Percentiles rank a stretch among this genome's conserved stretches.
These are phyloP conservation scores for Pseudocercospora vitis DNA, from an alignment of 2,329 filamentous ascomycete species.

Conservation along the genomic window DNA sequence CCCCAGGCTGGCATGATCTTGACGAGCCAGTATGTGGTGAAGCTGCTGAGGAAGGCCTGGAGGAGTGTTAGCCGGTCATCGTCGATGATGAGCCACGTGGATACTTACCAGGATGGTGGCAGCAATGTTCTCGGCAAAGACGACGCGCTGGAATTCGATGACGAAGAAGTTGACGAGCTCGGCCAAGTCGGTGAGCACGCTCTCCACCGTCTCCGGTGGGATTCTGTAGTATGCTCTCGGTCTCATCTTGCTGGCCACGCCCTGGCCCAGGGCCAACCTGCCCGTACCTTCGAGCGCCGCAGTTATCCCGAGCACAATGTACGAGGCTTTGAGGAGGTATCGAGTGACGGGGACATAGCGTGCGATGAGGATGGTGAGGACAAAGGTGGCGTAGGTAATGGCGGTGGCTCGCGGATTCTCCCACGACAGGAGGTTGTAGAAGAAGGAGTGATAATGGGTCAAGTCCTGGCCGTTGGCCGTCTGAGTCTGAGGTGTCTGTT, in stretches of 20 bases:
- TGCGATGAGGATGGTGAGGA: constrained; percentile 61
- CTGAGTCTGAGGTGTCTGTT: constrained; percentile 54
- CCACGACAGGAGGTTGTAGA: constrained; percentile 67
- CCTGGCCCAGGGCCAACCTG: constrained; percentile 56
- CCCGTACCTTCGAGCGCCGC: constrained; percentile 59
- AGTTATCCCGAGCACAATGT: constrained; percentile 59
- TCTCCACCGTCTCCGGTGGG: constrained; percentile 63
- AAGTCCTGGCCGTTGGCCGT: constrained; percentile 62
- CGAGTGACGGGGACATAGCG: constrained; percentile 64
- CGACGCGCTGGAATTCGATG: constrained; percentile 65
- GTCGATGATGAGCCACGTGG: not conserved
- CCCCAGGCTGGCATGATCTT: constrained; percentile 67
- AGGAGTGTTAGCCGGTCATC: not conserved
- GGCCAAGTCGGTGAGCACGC: constrained; percentile 60
- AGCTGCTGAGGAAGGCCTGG: constrained; percentile 60
- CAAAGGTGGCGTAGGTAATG: constrained; percentile 57
- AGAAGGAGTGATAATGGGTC: constrained; percentile 66
- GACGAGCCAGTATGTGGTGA: constrained; percentile 64
- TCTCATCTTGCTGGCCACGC: constrained; percentile 61
- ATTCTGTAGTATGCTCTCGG: constrained; percentile 66
- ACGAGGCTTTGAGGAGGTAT: constrained; percentile 61
- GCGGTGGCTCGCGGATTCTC: constrained; percentile 65
- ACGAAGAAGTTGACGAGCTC: constrained; percentile 68
- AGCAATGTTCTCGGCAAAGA: constrained; percentile 65
- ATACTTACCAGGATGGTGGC: constrained; percentile 59